Base-by-base conservation (phyloP, 768 basidiomycete species). In the Fistulinella prunicolor region DNA sequence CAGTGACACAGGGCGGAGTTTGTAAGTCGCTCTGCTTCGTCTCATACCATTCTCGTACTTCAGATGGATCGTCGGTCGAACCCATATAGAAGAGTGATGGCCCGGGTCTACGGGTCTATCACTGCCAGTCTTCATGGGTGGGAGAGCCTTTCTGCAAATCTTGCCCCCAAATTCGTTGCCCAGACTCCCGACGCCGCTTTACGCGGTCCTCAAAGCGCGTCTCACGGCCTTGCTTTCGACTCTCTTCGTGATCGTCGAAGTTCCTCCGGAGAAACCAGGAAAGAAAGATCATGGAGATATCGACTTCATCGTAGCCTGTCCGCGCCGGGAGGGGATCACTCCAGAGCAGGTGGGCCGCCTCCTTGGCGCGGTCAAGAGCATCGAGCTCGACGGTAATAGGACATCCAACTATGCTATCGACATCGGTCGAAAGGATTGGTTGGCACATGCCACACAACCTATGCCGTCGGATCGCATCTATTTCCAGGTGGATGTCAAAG, bases 281-380 rank as follows among this genome's bases (percentile, higher is more conserved):
- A 89, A 89, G 61, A 37, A 44, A 1, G 80, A 82, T 60, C 71
- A 85, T 52, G 86, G 86, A 1, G 87, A 89, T 58, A 58, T 89
- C 20, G 87, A 89, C 60, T 77, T 86, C 42, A 64, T 84, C 19
- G 85, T 85, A 4, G 71, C 75, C 30, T 53, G 58, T n/a, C 79
- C 85, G 0, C 49, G 58, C 12, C 44, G 29, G 7, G 56, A 42
- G 19, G 53, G 59, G 23, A 43, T 69, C 30, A 66, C 74, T 2
- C 71, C 73, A 22, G 64, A 64, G 24, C 37, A 62, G 26, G 67
- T 79, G 5, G 67, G 73, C 54, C 44, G 49, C 4, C 61, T 70
- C 14, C 66, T 86, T 6, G 74, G 77, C 9, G 83, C 83, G 14
- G 67, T 60, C 34, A 64, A 74, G 53, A 70, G 72, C 38, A 72